Evolutionary conservation across 2,329 filamentous ascomycete species (phyloP).

Genomic region (Harringtonia aguacate): DNA sequence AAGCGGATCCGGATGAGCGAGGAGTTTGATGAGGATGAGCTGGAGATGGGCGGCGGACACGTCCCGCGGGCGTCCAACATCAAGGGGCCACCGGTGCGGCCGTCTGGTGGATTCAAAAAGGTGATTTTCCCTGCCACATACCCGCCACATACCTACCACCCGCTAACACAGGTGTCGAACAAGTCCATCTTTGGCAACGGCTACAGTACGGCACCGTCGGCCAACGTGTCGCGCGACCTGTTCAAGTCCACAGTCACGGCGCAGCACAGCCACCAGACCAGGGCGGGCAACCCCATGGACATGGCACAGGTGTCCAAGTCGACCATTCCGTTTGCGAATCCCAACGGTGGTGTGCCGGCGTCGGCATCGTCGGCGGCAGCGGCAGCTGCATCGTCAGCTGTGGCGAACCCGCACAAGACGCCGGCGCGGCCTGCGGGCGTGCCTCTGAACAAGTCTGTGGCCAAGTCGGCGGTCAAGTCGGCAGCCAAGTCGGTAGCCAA

Average conservation of each 20-base stretch:
- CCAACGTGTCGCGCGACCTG: conserved; percentile 41
- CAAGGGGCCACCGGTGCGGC: conserved; percentile 77
- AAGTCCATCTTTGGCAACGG: conserved; percentile 52
- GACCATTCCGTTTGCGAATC: conserved; percentile 83
- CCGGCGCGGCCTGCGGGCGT: conserved; percentile 45
- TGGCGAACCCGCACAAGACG: conserved; percentile 47
- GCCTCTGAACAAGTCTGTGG: conserved; percentile 36
- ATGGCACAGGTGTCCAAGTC: conserved; percentile 82
- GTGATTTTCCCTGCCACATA: too few relatives aligned
- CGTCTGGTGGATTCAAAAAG: conserved; percentile 61
- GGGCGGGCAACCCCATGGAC: conserved; percentile 60
- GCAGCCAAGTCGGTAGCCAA: conserved; percentile 51
- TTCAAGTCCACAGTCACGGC: conserved; percentile 57
- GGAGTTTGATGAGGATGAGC: conserved; percentile 50
- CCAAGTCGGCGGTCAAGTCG: conserved; percentile 45
- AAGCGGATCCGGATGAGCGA: conserved; percentile 76
- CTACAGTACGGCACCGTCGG: conserved; percentile 49
- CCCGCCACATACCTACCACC: too few relatives aligned
- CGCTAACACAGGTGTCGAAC: conserved; percentile 37
- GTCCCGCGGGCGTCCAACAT: conserved; percentile 47
- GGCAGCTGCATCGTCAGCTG: background rate
- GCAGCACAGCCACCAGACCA: conserved; percentile 55
- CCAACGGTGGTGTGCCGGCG: conserved; percentile 29
- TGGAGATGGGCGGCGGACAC: conserved; percentile 42
- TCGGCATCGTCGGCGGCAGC: conserved; percentile 4